These are phyloP conservation scores for Bryoglossum gracile DNA, from an alignment of 495 filamentous ascomycete genomes.

Conservation along the genomic window DNA sequence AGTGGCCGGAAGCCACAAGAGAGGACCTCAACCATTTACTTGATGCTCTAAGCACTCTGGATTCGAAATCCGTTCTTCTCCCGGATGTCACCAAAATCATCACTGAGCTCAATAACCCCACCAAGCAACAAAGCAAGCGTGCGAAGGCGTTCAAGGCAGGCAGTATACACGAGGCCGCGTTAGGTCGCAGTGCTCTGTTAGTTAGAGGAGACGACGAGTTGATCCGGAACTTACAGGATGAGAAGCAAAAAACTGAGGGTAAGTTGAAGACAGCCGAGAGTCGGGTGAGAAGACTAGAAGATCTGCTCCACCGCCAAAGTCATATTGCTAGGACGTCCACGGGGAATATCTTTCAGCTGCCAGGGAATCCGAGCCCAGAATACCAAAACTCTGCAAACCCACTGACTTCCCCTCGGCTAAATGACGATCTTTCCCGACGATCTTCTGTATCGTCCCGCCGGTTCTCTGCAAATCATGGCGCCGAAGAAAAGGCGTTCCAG, in stretches of 20 bases:
- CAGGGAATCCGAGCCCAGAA: conserved; percentile 19
- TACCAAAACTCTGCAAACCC: conserved; percentile 37
- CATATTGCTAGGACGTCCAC: conserved; percentile 63
- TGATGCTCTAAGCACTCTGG: conserved; percentile 48
- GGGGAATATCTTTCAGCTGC: conserved; percentile 53
- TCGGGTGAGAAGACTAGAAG: conserved; percentile 85
- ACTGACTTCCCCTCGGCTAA: conserved; percentile 26
- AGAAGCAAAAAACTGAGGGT: conserved; percentile 68
- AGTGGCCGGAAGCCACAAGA: conserved; percentile 61
- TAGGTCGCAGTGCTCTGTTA: conserved; percentile 73
- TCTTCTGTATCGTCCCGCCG: conserved; percentile 60
- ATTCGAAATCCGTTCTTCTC: conserved; percentile 38
- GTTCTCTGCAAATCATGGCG: conserved; percentile 57
- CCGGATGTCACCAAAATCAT: conserved; percentile 50
- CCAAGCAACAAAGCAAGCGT: conserved; percentile 64
- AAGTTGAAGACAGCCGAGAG: conserved; percentile 83
- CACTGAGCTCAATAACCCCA: conserved; percentile 61
- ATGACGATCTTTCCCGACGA: conserved; percentile 49
- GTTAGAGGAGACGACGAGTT: conserved; percentile 78
- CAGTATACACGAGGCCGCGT: conserved; percentile 77
- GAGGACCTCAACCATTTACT: conserved; percentile 62
- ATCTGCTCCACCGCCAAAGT: conserved; percentile 81
- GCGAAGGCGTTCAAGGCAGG: conserved; percentile 94
- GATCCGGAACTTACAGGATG: conserved; percentile 58
- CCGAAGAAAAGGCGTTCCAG: conserved; percentile 56